Evolutionary conservation across 2,329 filamentous ascomycete species (phyloP), one percentile per base, ranked within the genome.

Genomic region (Fusarium sp.): DNA sequence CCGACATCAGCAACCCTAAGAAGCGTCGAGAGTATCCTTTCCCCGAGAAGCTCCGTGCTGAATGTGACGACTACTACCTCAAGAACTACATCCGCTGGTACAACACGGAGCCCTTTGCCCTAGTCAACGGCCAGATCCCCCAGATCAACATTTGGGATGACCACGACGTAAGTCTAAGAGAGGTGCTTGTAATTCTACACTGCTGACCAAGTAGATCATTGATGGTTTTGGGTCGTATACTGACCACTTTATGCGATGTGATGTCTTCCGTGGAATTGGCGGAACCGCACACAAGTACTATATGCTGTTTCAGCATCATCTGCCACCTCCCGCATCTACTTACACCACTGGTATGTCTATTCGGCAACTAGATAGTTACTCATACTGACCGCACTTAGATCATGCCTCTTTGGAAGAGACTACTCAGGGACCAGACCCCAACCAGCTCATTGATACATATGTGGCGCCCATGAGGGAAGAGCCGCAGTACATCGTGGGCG

Each of bases 91-190:
- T 98, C 88, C 83, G 89, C 82, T 89, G 94, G 95, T 98, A 97
- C 80, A 90, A 91, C 52, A 93, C 90, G 68, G 94, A 95, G 35
- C 89, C 97, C 1, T 99, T 98, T 82, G 92, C 94, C 2, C 87
- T 93, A 78, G 94, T 94, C 37, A 97, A 95, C 76, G 93, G 93
- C 2, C 95, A 98, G 81, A 98, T 99, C 71, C 92, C 97, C 1
- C 97, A 98, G 90, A 85, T 99, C 75, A 99, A 98, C 80, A 94
- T 99, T 52, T 99, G 96, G 95, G 97, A 99, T 82, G 97, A 99
- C 78, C 97, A 98, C 81, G 94, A 97, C 80, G 81, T 90, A 85
- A 88, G 84, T 89, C 18, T 48, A 13, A 20, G 24, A 11, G 4
- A 59, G 20, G 10, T n/a, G 33, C 14, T 5, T 22, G 18, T 52